A percentile compares a stretch with the other conserved stretches of the same genome.
phyloP scores from a whole-genome alignment of 2,329 filamentous ascomycete genomes.

The Chrysoporthe austroafricana region DNA sequence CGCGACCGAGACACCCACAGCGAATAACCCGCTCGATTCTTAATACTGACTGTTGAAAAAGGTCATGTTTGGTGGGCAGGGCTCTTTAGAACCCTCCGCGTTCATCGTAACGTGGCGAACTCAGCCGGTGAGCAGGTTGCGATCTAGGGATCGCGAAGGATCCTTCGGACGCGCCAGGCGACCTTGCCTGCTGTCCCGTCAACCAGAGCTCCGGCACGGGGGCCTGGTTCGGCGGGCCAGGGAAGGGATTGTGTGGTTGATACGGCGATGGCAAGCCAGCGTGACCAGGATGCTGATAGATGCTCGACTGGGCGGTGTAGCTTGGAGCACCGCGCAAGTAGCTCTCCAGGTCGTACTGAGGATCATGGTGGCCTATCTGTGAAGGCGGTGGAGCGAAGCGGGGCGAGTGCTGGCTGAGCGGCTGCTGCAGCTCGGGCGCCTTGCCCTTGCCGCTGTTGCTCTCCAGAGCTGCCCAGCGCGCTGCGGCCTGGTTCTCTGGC shows the following conservation, averaged over 20 bases:
- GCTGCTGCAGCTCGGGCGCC: background rate
- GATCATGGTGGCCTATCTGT: background rate
- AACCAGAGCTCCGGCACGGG: background rate
- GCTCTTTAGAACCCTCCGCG: background rate
- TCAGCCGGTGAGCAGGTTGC: conserved; percentile 6
- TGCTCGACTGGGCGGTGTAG: conserved; percentile 10
- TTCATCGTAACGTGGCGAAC: background rate
- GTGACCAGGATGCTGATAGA: conserved; percentile 7
- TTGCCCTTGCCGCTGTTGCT: conserved; percentile 28
- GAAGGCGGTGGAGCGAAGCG: background rate
- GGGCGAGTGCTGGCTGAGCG: background rate
- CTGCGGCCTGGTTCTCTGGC: conserved; percentile 42
- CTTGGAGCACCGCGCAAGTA: conserved; percentile 4
- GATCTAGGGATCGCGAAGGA: conserved; percentile 34
- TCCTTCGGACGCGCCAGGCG: conserved; percentile 26
- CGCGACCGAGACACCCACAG: background rate
- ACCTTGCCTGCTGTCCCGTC: conserved; percentile 3
- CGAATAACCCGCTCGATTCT: background rate
- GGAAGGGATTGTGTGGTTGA: conserved; percentile 15
- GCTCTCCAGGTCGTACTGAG: background rate
- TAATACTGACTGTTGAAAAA: background rate
- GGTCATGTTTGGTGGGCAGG: background rate
- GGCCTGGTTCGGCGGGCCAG: background rate
- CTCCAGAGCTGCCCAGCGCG: conserved; percentile 34
- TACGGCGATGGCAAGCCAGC: conserved; percentile 13